Base-by-base conservation (phyloP, 2,329 filamentous ascomycete species). In the Lachnellula subtilissima region DNA sequence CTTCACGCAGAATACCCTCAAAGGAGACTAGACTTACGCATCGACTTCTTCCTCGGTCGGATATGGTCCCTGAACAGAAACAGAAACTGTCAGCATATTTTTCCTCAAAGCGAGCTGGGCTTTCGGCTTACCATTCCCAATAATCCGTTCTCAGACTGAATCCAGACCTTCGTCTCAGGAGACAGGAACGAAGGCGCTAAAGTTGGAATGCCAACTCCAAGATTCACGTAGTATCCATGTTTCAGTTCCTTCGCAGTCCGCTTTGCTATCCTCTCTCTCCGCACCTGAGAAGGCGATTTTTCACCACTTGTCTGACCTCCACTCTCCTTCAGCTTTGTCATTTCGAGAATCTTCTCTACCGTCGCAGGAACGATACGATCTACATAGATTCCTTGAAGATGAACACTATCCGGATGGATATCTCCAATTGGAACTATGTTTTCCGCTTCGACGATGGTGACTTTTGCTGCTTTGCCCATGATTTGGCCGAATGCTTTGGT, bases 91-190 rank as follows among this genome's bases (percentile, higher is more conserved):
- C 7, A 25, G 14, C 8, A 37, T 7, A 35, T 6, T 32, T 1
- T 5, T 1, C 5, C 2, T 12, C 6, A 15, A n/a, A 25, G 19
- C 8, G 8, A 2, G 11, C 19, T 12, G 12, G 5, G 5, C 3
- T 6, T 25, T 6, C 7, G 6, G 52, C 53, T 56, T 37, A 62
- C 61, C 77, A 95, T 91, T 45, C 90, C 90, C 1, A 95, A 72
- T 55, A 95, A 87, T 11, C 90, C 90, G 71, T 95, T 95, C 74
- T 95, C 90, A 0, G 86, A 90, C 70, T 95, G 90, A 45, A 95
- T 81, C 83, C 89, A 91, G 32, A 96, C 90, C 58, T 87, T 83
- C 15, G 84, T 79, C 50, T 81, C 81, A 0, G 81, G 71, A 1
- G 87, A 83, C 6, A 95, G 74, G 70, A 89, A 91, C 0, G 85